Percentiles rank a stretch among this genome's conserved stretches.
Evolutionary conservation across 306 rosid genomes (phyloP).

Genomic region (Begonia loranthoides): DNA sequence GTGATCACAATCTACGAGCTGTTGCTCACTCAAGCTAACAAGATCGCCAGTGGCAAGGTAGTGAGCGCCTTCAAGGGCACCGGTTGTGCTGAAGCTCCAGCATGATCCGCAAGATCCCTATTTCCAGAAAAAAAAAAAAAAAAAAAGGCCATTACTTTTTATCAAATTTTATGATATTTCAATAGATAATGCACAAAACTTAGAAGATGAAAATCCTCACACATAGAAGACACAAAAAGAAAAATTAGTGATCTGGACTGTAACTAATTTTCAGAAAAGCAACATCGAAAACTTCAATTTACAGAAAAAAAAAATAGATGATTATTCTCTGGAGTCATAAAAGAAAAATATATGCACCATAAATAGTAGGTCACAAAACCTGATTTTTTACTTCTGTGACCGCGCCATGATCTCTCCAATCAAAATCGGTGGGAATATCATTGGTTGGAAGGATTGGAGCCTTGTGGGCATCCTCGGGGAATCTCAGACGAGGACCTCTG

Average conservation of each 20-base stretch:
- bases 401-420: constrained; percentile 92
- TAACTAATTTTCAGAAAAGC: too few species aligned
- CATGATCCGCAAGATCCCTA: constrained; percentile 98
- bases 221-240: not conserved
- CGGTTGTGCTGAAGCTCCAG: constrained; percentile 95
- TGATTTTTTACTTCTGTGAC: constrained; percentile 75
- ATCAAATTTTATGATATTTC: constrained; percentile 1
- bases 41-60: constrained; percentile 70
- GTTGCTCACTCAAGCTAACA: constrained; percentile 97
- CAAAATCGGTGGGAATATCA: constrained; percentile 67
- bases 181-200: not conserved
- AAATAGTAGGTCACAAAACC: constrained; percentile 19
- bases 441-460: constrained; percentile 85
- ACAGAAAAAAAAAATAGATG: too few species aligned
- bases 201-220: not conserved
- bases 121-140: constrained; percentile 5
- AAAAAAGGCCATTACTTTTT: not conserved
- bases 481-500: constrained; percentile 27
- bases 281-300: too few species aligned
- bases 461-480: constrained; percentile 50
- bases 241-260: not conserved
- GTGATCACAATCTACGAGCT: constrained; percentile 94
- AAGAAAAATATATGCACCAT: too few species aligned
- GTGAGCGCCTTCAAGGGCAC: constrained; percentile 96
- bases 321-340: not conserved